A percentile compares a stretch with the other conserved stretches of the same genome.
Evolutionary conservation across 2,329 filamentous ascomycete genomes (phyloP).

Genomic region (Monilinia aucupariae): DNA sequence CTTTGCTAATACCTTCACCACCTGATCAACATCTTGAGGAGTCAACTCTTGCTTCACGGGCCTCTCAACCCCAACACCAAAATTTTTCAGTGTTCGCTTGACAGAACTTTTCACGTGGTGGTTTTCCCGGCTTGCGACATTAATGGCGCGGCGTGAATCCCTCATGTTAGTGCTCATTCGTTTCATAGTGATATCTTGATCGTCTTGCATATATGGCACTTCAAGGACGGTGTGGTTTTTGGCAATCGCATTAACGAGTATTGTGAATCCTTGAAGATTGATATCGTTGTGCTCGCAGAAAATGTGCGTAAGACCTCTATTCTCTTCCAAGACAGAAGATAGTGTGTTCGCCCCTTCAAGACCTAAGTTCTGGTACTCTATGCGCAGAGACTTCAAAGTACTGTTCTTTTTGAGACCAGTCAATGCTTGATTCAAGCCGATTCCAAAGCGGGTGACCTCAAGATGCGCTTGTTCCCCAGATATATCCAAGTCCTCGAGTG

Average conservation of each 20-base stretch:
- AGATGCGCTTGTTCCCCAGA: slow-evolving; percentile 66
- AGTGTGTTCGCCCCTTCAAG: slow-evolving; percentile 64
- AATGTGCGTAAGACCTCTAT: slow-evolving; percentile 56
- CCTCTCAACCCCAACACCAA: slow-evolving; percentile 28
- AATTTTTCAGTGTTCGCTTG: slow-evolving; percentile 29
- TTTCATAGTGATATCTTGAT: slow-evolving; percentile 56
- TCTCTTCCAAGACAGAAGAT: slow-evolving; percentile 61
- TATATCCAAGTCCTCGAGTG: slow-evolving; percentile 61
- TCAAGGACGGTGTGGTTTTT: slow-evolving; percentile 57
- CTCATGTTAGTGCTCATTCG: slow-evolving; percentile 36
- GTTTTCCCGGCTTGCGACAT: slow-evolving; percentile 20
- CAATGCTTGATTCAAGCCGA: slow-evolving; percentile 61
- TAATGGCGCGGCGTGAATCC: slow-evolving; percentile 23
- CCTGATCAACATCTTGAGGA: slow-evolving; percentile 33
- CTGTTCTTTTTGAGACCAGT: slow-evolving; percentile 59
- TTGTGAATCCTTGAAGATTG: slow-evolving; percentile 63
- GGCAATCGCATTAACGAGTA: slow-evolving; percentile 62
- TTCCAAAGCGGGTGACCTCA: slow-evolving; percentile 64
- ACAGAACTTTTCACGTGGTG: slow-evolving; percentile 29
- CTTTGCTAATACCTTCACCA: slow-evolving; percentile 30
- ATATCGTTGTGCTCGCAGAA: slow-evolving; percentile 69
- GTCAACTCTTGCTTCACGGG: slow-evolving; percentile 29
- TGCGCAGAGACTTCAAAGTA: slow-evolving; percentile 54
- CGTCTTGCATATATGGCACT: slow-evolving; percentile 58
- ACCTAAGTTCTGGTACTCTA: slow-evolving; percentile 64